These are phyloP conservation scores for Saitozyma sp. DNA, from an alignment of 768 basidiomycete genomes.

Conservation along the genomic window DNA sequence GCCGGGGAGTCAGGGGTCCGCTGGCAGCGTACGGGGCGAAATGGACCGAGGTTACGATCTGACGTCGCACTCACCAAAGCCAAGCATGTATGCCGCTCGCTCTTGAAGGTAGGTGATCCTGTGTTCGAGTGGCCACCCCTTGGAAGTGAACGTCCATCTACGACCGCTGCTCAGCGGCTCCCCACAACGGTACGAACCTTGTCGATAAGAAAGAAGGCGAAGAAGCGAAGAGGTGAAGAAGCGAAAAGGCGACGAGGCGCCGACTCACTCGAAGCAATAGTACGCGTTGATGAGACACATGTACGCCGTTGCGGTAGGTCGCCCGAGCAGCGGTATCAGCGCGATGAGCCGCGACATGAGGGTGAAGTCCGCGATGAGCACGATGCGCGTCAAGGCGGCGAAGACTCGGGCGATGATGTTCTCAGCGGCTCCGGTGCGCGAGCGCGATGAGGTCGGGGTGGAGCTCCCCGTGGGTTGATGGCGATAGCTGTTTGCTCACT, in stretches of 20 bases:
- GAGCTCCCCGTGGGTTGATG: conserved; percentile 33
- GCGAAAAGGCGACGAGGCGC: background rate
- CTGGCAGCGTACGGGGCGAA: no score
- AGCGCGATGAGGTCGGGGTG: conserved; percentile 11
- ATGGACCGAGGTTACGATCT: no score
- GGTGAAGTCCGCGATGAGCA: conserved; percentile 49
- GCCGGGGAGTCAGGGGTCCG: no score
- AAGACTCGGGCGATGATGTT: conserved; percentile 24
- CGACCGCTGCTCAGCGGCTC: conserved; percentile 4
- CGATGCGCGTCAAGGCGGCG: conserved; percentile 24
- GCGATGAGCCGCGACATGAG: conserved; percentile 43
- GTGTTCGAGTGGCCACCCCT: conserved; percentile 29
- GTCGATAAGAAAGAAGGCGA: no score
- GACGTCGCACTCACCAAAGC: conserved; percentile 37
- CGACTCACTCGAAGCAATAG: conserved; percentile 50
- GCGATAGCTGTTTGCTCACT: conserved; percentile 23
- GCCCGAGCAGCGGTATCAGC: conserved; percentile 37
- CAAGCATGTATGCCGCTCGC: conserved; percentile 47
- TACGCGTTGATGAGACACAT: conserved; percentile 48
- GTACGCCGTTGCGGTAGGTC: conserved; percentile 33
- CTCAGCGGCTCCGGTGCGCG: background rate
- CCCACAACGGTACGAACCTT: background rate
- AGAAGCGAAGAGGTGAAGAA: background rate
- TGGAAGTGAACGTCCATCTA: conserved; percentile 36
- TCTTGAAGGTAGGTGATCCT: conserved; percentile 42